These are phyloP conservation scores for Apiospora phragmitis DNA, from an alignment of 2,329 filamentous ascomycete species.

Conservation along the genomic window DNA sequence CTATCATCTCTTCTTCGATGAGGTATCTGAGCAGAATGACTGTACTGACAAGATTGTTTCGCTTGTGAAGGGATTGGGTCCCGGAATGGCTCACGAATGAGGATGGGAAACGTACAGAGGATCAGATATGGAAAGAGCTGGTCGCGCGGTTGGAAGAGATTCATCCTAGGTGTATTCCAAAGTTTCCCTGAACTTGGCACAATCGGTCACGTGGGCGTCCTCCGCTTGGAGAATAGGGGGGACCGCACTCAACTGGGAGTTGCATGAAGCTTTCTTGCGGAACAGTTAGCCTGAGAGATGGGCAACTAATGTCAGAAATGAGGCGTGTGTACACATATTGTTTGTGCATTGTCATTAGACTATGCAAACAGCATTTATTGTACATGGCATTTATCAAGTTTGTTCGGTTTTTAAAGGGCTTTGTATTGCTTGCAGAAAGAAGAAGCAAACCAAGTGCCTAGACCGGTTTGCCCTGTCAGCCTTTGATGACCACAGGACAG, in stretches of 20 bases:
- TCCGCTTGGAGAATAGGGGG: neutral
- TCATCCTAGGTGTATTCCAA: conserved; percentile 14
- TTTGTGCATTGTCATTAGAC: neutral
- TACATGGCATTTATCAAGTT: neutral
- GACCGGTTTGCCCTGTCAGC: neutral
- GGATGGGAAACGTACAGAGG: conserved; percentile 12
- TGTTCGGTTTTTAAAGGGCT: neutral
- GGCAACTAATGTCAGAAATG: neutral
- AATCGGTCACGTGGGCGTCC: no score
- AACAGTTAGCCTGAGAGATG: neutral
- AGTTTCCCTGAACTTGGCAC: neutral
- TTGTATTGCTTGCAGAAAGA: neutral
- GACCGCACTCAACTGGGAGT: neutral
- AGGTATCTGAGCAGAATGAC: neutral
- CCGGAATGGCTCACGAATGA: conserved; percentile 19
- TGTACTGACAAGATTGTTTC: neutral
- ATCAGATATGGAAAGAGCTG: conserved; percentile 15
- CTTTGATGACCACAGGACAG: neutral
- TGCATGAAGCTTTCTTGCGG: neutral
- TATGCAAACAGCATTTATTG: neutral
- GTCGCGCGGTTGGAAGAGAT: conserved; percentile 12
- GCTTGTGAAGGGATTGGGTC: conserved; percentile 12
- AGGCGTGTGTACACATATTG: neutral
- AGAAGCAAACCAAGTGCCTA: neutral
- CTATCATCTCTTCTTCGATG: neutral